Evolutionary conservation across 495 filamentous ascomycete species (phyloP).

Genomic region (Aspergillus affinis): DNA sequence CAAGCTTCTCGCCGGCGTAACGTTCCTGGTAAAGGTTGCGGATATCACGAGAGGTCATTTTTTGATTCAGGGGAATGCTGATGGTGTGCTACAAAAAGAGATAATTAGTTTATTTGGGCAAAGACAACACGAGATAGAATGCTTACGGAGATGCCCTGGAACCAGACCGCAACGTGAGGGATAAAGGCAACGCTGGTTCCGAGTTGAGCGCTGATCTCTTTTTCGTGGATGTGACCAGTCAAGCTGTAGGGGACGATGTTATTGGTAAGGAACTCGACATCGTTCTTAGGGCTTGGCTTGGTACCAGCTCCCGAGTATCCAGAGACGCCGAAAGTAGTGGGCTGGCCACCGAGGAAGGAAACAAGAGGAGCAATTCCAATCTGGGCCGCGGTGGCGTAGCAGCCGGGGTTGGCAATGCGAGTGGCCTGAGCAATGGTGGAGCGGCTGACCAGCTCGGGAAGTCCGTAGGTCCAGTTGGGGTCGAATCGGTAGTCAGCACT

Average conservation of each 20-base stretch:
- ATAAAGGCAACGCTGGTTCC: conserved; percentile 80
- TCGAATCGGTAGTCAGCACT: conserved; percentile 96
- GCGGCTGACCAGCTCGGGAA: conserved; percentile 82
- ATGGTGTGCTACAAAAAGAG: conserved; percentile 71
- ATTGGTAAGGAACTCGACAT: conserved; percentile 80
- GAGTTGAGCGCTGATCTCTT: conserved; percentile 80
- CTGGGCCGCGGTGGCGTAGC: conserved; percentile 96
- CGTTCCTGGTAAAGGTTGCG: conserved; percentile 93
- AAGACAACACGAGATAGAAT: neutral
- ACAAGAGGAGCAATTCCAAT: conserved; percentile 84
- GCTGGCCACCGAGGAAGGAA: conserved; percentile 73
- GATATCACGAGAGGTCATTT: conserved; percentile 88
- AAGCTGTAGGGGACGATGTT: conserved; percentile 93
- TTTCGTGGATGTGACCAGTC: conserved; percentile 95
- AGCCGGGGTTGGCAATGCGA: conserved; percentile 91
- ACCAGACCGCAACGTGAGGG: conserved; percentile 95
- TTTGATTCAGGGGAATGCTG: conserved; percentile 78
- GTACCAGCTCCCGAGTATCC: conserved; percentile 97
- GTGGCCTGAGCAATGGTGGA: conserved; percentile 77
- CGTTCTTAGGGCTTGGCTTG: conserved; percentile 94
- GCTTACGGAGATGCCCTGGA: conserved; percentile 82
- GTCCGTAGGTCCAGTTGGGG: conserved; percentile 87
- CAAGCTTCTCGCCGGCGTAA: conserved; percentile 91
- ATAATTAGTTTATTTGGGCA: neutral
- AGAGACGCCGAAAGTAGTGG: conserved; percentile 88